These are phyloP conservation scores for Lumnitzera littorea DNA, from an alignment of 345 rosid species.

Conservation along the genomic window DNA sequence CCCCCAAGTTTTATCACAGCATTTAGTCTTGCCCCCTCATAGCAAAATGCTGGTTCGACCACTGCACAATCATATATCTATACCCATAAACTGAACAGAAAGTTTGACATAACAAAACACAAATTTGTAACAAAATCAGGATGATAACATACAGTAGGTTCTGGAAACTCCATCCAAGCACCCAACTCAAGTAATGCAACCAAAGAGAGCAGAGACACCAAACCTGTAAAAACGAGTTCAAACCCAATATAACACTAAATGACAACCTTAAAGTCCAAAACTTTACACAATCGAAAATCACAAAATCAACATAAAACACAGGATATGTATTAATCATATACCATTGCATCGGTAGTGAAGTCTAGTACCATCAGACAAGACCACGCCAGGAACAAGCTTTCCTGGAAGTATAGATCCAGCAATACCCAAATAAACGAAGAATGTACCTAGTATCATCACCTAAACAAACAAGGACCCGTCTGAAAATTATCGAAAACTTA, in stretches of 20 bases:
- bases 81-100: too few relatives aligned
- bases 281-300: background rate
- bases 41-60: too few relatives aligned
- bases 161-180: constrained; percentile 45
- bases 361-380: constrained; percentile 59
- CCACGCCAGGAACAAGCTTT: constrained; percentile 54
- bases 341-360: constrained; percentile 78
- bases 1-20: too few relatives aligned
- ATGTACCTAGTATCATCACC: constrained; percentile 42
- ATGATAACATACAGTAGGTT: constrained; percentile 44
- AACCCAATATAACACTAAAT: too few relatives aligned
- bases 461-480: constrained; percentile 5
- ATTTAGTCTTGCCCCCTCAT: too few relatives aligned
- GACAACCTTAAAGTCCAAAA: too few relatives aligned
- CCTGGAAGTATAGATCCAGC: constrained; percentile 63
- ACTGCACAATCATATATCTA: too few relatives aligned
- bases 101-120: too few relatives aligned
- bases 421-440: constrained; percentile 56
- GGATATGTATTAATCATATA: constrained; percentile 3
- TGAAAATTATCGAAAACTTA: background rate
- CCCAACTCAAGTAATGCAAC: constrained; percentile 50
- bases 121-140: background rate
- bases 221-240: constrained; percentile 26
- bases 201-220: constrained; percentile 45
- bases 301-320: constrained; percentile 1